Evolutionary conservation across 2,329 filamentous ascomycete species (phyloP), one percentile per base, ranked within the genome.

Genomic region (Aspergillus spinulosporus): DNA sequence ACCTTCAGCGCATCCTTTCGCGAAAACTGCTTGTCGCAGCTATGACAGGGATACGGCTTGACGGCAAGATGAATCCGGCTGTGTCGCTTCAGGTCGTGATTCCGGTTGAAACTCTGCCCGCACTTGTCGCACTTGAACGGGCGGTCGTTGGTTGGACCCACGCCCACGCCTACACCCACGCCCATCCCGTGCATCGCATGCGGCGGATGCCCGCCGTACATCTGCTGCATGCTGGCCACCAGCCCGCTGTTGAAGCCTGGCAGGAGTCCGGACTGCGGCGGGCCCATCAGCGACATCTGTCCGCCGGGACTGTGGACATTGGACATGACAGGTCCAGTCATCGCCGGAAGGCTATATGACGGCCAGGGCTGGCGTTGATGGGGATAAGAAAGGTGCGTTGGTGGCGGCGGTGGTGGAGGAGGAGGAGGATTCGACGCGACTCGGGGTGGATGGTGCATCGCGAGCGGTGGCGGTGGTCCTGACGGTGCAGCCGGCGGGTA

Each of bases 1-100:
- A 97, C 94, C 89, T 97, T 97, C 31, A 99, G 79, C 7, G 94
- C 94, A 74, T 97, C 94, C 72, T 97, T 97, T 58, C 94, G 83
- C 2, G 92, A 97, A 69, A 99, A 99, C 71, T 90, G 94, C 83
- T 97, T 97, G 59, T 96, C 92, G 71, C 94, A 99, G 68, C 88
- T 88, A 5, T 80, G 84, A 72, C 94, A 99, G 0, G 92, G 92
- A 72, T 94, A 97, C 0, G 94, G 94, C 80, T 99, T 99, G 40
- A 97, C 90, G 0, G 92, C 90, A 56, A 97, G 76, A 74, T 99
- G 94, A 57, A 97, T 97, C 49, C 92, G 81, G 80, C 96, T 96
- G 73, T 99, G 94, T 50, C 94, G 84, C 76, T 99, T 99, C 65
- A 97, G 75, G 69, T 97, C 94, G 69, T 97, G 94, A 63, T 97